Evolutionary conservation across 2,329 filamentous ascomycete genomes (phyloP), one percentile per base, ranked within the genome.

Genomic region (Cladosporium colombiae): DNA sequence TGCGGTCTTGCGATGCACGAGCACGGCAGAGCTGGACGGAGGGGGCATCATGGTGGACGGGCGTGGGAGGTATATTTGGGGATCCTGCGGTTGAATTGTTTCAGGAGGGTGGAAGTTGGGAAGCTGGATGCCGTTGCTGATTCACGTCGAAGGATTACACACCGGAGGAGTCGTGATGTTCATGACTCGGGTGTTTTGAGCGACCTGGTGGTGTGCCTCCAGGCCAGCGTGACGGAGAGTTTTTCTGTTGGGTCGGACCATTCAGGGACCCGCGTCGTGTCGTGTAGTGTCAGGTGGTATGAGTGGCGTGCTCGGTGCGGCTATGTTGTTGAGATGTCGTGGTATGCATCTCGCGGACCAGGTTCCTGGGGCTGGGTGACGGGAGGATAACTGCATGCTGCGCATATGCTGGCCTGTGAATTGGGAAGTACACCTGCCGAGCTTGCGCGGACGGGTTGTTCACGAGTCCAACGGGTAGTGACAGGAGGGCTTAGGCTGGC

Each of bases 241-340:
- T 46, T 63, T 40, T 14, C 44, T 49, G 55, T 21, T 52, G 46
- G 44, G 59, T 62, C 40, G 59, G 44, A 62, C 59, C 40, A 23
- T n/a, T 62, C 59, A 62, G 59, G 59, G 59, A 52, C 59, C 59
- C 59, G 59, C 25, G 59, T 62, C 46, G 59, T 53, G 31, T 62
- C 46, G 59, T 50, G 59, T 62, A 23, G 59, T 56, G 50, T 56
- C 50, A 56, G 50, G 61, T 55, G 33, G 50, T 13, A 33, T 25
- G 23, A 49, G 50, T 63, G 61, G 61, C 61, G 61, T 56, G 61
- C 61, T 63, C 61, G 50, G 49, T 37, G 33, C 49, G 61, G 61
- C 49, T 55, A 46, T 46, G 50, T 56, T 56, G 50, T 55, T 44
- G 50, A 62, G 59, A 62, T 27, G 59, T 62, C 31, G 46, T 62